These are phyloP conservation scores for Phytopythium vexans DNA, from an alignment of 352 stramenopile species.

Conservation along the genomic window DNA sequence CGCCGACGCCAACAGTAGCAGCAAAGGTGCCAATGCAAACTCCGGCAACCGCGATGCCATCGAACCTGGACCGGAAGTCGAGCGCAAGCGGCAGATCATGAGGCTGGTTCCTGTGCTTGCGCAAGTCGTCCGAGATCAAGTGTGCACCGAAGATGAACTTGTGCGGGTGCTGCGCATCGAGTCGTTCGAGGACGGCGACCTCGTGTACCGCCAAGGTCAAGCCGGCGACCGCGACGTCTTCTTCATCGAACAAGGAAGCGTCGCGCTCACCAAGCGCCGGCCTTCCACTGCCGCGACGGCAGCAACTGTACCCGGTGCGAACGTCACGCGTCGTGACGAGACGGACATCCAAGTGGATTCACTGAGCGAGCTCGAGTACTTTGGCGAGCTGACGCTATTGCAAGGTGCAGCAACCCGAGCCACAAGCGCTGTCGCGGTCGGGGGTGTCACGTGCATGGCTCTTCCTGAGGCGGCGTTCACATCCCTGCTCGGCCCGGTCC, in stretches of 20 bases:
- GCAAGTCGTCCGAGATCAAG: slow-evolving; percentile 38
- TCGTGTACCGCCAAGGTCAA: slow-evolving; percentile 66
- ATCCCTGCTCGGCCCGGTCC: slow-evolving; percentile 41
- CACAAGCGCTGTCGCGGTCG: slow-evolving; percentile 56
- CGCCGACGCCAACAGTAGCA: too few species aligned
- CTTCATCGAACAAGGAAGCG: slow-evolving; percentile 71
- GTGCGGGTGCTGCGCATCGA: slow-evolving; percentile 27
- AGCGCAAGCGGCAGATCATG: slow-evolving; percentile 50
- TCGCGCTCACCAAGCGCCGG: slow-evolving; percentile 61
- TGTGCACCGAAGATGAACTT: slow-evolving; percentile 42
- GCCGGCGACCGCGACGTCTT: slow-evolving; percentile 41
- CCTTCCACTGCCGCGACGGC: slow-evolving; percentile 8
- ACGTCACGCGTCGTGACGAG: slow-evolving; percentile 28
- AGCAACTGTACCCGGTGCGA: slow-evolving; percentile 3
- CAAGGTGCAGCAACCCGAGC: slow-evolving; percentile 16
- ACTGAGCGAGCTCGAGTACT: slow-evolving; percentile 58
- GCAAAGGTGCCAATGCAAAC: too few species aligned
- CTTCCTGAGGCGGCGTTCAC: slow-evolving; percentile 37
- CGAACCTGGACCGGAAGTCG: not conserved
- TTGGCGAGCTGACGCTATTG: slow-evolving; percentile 58
- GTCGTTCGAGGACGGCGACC: slow-evolving; percentile 49
- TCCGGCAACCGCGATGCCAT: too few species aligned
- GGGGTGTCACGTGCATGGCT: slow-evolving; percentile 45
- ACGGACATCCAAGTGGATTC: slow-evolving; percentile 55
- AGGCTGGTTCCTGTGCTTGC: slow-evolving; percentile 46